Conservation (phyloP, 139 green algal species). For the Nannochloris sp. region DNA sequence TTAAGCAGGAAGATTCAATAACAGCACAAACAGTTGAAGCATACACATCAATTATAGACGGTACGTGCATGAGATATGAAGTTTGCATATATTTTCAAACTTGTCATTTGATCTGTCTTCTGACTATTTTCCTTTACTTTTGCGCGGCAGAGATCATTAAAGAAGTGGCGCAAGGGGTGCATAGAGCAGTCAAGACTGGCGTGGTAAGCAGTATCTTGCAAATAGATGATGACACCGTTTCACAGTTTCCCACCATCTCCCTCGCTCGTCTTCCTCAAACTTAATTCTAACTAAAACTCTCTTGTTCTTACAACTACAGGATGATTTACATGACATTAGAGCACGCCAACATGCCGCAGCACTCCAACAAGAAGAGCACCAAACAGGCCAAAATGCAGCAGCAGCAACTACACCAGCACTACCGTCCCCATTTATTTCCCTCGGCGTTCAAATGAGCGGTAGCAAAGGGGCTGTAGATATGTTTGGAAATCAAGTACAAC, state of each 20-base stretch:
- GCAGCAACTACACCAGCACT: no score
- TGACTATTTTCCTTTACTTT: neutral
- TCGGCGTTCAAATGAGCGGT: constrained; percentile 9
- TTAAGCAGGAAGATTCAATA: constrained; percentile 7
- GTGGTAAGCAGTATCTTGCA: neutral
- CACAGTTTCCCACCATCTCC: no score
- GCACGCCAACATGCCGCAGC: neutral
- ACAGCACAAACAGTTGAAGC: neutral
- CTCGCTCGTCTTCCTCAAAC: no score
- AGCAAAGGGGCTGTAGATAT: constrained; percentile 41
- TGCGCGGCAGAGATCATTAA: constrained; percentile 32
- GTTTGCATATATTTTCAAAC: neutral
- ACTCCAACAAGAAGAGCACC: neutral
- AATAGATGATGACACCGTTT: neutral
- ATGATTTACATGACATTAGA: constrained; percentile 13
- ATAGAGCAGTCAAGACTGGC: constrained; percentile 35
- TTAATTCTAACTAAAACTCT: no score
- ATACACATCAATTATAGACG: constrained; percentile 26
- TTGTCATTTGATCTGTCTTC: neutral
- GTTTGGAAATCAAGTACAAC: constrained; percentile 66
- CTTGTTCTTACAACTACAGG: no score
- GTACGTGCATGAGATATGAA: neutral
- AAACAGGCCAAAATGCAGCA: neutral
- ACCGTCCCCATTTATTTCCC: neutral
- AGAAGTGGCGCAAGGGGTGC: constrained; percentile 54